phyloP scores from a whole-genome alignment of 2,329 filamentous ascomycete genomes.

The Coleophoma eucalyptorum region DNA sequence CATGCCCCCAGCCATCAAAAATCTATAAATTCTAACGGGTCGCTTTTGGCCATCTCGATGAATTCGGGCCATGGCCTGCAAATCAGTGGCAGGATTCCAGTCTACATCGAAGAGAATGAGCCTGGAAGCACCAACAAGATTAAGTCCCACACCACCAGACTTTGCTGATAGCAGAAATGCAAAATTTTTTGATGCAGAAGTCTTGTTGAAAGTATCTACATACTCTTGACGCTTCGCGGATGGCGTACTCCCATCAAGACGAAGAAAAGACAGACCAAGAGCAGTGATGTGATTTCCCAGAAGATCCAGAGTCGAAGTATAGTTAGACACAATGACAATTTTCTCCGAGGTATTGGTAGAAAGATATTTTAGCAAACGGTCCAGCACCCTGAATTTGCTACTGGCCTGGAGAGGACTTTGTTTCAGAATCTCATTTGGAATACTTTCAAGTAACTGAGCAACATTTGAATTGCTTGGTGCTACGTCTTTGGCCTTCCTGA shows the following conservation, averaged over 20 bases:
- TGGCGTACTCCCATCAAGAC: slow-evolving; percentile 66
- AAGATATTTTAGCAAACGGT: slow-evolving; percentile 59
- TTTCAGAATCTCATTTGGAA: slow-evolving; percentile 50
- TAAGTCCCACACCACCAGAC: slow-evolving; percentile 66
- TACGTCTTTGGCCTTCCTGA: slow-evolving; percentile 39
- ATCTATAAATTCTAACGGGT: slow-evolving; percentile 65
- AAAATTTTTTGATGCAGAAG: slow-evolving; percentile 51
- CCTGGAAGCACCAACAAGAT: slow-evolving; percentile 66
- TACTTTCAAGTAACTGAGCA: slow-evolving; percentile 42
- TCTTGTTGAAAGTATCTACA: slow-evolving; percentile 67
- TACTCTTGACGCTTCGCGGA: slow-evolving; percentile 60
- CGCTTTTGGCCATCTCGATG: slow-evolving; percentile 69
- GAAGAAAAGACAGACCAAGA: slow-evolving; percentile 58
- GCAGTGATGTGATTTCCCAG: slow-evolving; percentile 57
- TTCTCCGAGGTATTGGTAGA: slow-evolving; percentile 62
- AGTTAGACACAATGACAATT: slow-evolving; percentile 73
- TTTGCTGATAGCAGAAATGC: slow-evolving; percentile 72
- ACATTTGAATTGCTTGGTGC: slow-evolving; percentile 26
- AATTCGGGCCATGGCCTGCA: slow-evolving; percentile 73
- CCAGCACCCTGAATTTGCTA: slow-evolving; percentile 63
- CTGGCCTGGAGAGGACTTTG: slow-evolving; percentile 53
- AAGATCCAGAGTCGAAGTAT: slow-evolving; percentile 68
- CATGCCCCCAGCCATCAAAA: slow-evolving; percentile 63
- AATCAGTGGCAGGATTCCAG: slow-evolving; percentile 72
- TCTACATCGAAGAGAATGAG: slow-evolving; percentile 71